These are phyloP conservation scores for Saccharata proteae DNA, from an alignment of 2,329 filamentous ascomycete genomes.

Conservation along the genomic window DNA sequence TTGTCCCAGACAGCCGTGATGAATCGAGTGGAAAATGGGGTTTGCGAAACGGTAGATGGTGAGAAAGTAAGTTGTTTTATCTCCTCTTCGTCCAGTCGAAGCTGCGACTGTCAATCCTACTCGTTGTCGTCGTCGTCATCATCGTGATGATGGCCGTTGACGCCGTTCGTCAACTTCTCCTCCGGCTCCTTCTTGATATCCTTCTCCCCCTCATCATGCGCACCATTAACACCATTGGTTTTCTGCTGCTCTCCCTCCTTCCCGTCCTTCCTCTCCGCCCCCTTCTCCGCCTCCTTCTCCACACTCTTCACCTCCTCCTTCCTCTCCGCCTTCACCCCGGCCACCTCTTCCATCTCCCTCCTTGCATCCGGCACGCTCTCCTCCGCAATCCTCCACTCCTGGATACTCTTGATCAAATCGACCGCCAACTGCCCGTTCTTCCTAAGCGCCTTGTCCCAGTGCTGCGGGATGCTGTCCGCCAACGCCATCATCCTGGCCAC, in stretches of 20 bases:
- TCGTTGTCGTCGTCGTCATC: conserved; percentile 8
- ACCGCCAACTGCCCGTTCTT: conserved; percentile 45
- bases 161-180: conserved; percentile 4
- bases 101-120: conserved; percentile 1
- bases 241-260: conserved; percentile 16
- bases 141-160: conserved; percentile 5
- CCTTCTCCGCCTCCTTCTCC: conserved; percentile 20
- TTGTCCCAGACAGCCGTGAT: too few species aligned
- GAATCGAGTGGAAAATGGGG: too few species aligned
- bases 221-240: too few species aligned
- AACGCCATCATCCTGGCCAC: conserved; percentile 40
- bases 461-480: conserved; percentile 35
- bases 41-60: too few species aligned
- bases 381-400: conserved; percentile 41
- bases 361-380: conserved; percentile 38
- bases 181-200: conserved; percentile 12
- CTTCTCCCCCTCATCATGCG: neutral
- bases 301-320: conserved; percentile 18
- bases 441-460: conserved; percentile 43
- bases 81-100: neutral
- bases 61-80: conserved; percentile 17
- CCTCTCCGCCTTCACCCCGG: conserved; percentile 26
- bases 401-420: conserved; percentile 41
- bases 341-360: too few species aligned
- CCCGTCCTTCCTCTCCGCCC: conserved; percentile 13